Base-by-base conservation (phyloP, 129 eudicot genomes). In the Tanacetum coccineum region DNA sequence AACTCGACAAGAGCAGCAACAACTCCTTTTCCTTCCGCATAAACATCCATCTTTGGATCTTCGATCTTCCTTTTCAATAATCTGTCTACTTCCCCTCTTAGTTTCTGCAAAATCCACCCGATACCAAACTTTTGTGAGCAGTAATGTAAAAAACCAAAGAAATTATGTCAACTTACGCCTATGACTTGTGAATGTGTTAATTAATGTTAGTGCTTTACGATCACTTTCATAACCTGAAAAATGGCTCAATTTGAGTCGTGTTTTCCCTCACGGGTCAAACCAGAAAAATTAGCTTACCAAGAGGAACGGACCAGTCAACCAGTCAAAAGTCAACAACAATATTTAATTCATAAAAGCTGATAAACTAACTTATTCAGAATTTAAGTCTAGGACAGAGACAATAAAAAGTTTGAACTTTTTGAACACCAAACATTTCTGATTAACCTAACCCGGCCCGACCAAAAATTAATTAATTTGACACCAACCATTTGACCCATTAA, bases 1-100 rank as follows among this genome's bases (percentile, higher is more conserved):
- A 93, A 76, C 80, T 93, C 99, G 9, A 86, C 82, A 32, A 84
- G 95, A 59, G 99, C 99, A 67, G 87, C 88, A 71, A 93, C 99
- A 20, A 89, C 96, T 46, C 87, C 96, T 68, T 77, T 82, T 12
- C 96, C 98, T 74, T 93, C 95, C 1, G 28, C 78, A 10, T 81
- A 64, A 55, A 93, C 77, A 52, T 93, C 96, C 64, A 93, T 49
- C 26, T 84, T 72, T 1, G 98, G 98, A 22, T 93, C 95, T 76
- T 93, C 87, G 15, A 93, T 93, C 84, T 93, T 93, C 73, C 86
- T 80, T 18, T 76, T 86, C 53, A 93, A 62, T 42, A 93, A 81
- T 73, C 83, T 84, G 72, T 93, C 99, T 10, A 89, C 96, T 66
- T 93, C 96, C 25, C 86, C 95, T 58, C 96, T 77, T 75, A 93